phyloP scores from a whole-genome alignment of 2,329 filamentous ascomycete genomes.

The Pleurostoma richardsiae region DNA sequence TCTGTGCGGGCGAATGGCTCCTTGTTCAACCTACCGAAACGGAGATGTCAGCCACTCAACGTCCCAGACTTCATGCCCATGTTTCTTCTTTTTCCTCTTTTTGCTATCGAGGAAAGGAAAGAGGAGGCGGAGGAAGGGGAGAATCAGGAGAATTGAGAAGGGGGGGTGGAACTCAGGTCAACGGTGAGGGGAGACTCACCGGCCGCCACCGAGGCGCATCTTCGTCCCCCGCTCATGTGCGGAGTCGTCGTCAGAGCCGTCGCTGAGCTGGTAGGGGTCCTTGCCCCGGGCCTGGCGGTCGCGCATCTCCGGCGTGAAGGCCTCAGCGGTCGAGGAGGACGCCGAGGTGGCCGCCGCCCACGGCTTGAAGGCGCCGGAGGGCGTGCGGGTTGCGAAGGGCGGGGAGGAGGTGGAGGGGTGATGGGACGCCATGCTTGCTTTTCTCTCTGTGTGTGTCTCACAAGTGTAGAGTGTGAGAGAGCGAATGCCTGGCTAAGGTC shows the following conservation, averaged over 20 bases:
- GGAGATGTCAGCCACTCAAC: neutral
- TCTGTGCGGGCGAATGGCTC: conserved; percentile 38
- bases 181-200: neutral
- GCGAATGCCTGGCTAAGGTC: too few species aligned
- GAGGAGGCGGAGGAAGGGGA: neutral
- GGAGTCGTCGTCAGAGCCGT: conserved; percentile 23
- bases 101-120: too few species aligned
- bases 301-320: conserved; percentile 46
- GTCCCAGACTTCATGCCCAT: neutral
- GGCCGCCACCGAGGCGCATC: conserved; percentile 11
- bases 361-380: neutral
- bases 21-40: conserved; percentile 1
- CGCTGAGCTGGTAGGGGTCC: conserved; percentile 39
- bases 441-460: too few species aligned
- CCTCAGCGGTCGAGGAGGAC: neutral
- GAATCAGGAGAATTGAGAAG: neutral
- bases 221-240: conserved; percentile 15
- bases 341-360: neutral
- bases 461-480: too few species aligned
- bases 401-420: neutral
- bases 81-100: too few species aligned
- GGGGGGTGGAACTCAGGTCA: neutral
- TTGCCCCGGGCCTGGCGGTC: conserved; percentile 56
- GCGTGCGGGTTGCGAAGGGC: neutral
- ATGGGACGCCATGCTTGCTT: too few species aligned